Conservation (phyloP, 177 flowering plant species). For the Vitis hybrid region DNA sequence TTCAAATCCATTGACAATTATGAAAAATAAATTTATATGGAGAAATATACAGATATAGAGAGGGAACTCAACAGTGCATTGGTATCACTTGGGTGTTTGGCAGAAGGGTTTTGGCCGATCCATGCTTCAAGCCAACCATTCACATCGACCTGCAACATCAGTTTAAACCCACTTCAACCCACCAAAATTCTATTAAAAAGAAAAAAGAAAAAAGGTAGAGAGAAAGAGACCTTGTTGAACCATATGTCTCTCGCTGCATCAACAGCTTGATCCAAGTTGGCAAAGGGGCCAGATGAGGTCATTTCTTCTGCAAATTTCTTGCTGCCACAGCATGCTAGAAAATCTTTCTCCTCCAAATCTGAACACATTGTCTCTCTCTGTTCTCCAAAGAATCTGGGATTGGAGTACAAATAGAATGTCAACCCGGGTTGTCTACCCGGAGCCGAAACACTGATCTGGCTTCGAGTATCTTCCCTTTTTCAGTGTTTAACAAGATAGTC, state of each 20-base stretch:
- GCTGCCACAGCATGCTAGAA: conserved; percentile 81
- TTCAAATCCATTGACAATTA: background rate
- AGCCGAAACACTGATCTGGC: no score
- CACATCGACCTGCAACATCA: conserved; percentile 59
- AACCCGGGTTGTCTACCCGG: no score
- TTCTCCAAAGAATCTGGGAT: no score
- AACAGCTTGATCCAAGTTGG: conserved; percentile 38
- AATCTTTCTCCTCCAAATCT: conserved; percentile 42
- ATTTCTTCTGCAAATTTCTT: conserved; percentile 59
- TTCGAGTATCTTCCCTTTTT: no score
- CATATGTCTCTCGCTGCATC: conserved; percentile 64
- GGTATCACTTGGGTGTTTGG: conserved; percentile 27
- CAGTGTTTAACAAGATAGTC: no score
- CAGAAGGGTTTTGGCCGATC: conserved; percentile 51
- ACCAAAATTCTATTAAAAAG: background rate
- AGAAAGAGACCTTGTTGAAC: conserved; percentile 60
- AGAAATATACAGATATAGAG: background rate
- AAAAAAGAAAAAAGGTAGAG: conserved; percentile 3
- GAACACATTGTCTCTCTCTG: background rate
- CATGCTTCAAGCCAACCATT: conserved; percentile 87
- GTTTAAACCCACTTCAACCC: no score
- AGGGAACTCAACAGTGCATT: conserved; percentile 56
- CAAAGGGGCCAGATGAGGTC: conserved; percentile 53
- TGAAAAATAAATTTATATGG: background rate
- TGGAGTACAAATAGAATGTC: no score